Conservation (phyloP, 1,139 yeast species). For the Hyphopichia buzzinii region DNA sequence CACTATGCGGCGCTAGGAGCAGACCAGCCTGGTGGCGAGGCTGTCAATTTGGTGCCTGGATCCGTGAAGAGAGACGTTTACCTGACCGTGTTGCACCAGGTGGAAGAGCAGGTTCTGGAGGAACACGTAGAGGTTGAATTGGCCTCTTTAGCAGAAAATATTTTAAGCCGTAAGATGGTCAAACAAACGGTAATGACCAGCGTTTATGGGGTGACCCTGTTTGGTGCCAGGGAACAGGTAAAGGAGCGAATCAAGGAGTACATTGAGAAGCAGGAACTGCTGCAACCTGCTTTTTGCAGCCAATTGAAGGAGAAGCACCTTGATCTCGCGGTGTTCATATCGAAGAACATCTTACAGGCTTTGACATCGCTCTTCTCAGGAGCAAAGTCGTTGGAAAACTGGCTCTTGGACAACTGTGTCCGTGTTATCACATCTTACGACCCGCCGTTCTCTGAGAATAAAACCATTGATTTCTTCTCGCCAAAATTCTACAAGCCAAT, state of each 20-base stretch:
- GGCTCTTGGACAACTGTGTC: constrained; percentile 33
- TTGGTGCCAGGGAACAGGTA: constrained; percentile 39
- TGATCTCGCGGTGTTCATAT: constrained; percentile 21
- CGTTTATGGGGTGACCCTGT: constrained; percentile 44
- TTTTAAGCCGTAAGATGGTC: constrained; percentile 34
- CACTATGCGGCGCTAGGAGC: constrained; percentile 46
- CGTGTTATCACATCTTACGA: constrained; percentile 28
- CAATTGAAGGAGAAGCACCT: neutral
- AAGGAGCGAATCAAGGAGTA: constrained; percentile 22
- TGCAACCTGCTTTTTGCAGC: neutral
- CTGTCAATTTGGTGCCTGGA: constrained; percentile 35
- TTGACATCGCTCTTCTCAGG: constrained; percentile 34
- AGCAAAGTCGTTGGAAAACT: constrained; percentile 34
- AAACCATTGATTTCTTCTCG: constrained; percentile 15
- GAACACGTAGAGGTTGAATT: constrained; percentile 3
- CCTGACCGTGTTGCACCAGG: constrained; percentile 29
- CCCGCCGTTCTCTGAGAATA: constrained; percentile 10
- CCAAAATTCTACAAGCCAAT: constrained; percentile 26
- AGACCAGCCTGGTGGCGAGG: constrained; percentile 34
- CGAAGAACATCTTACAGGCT: constrained; percentile 28
- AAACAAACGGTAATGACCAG: constrained; percentile 50
- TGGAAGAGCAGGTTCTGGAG: constrained; percentile 15
- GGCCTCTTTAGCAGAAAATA: constrained; percentile 16
- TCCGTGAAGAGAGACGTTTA: constrained; percentile 36
- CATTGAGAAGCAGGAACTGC: constrained; percentile 10